Percentiles rank a stretch among this genome's conserved stretches.
phyloP scores from a whole-genome alignment of 441 rosid species.

The Hura crepitans region DNA sequence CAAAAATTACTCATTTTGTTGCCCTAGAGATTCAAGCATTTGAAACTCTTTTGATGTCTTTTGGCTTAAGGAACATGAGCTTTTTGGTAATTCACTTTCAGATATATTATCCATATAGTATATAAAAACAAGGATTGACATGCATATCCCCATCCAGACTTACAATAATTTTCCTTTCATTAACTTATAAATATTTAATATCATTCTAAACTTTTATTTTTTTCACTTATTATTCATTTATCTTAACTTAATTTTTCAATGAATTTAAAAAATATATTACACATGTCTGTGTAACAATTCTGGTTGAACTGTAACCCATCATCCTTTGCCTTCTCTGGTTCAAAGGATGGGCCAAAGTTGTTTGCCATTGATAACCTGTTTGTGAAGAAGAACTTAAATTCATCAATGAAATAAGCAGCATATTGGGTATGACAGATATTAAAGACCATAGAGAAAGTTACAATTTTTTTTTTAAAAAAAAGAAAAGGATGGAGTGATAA shows the following conservation, averaged over 20 bases:
- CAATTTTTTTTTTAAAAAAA: too few species aligned
- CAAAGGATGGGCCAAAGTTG: background rate
- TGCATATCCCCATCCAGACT: background rate
- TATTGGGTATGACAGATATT: background rate
- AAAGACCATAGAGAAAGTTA: too few species aligned
- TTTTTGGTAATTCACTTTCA: background rate
- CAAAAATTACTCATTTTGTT: too few species aligned
- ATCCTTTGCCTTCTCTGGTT: background rate
- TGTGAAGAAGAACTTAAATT: conserved; percentile 1
- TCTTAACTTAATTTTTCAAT: too few species aligned
- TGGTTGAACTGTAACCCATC: too few species aligned
- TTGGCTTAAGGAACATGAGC: background rate
- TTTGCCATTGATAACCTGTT: background rate
- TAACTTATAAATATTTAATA: too few species aligned
- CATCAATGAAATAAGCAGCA: background rate
- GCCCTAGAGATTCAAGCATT: too few species aligned
- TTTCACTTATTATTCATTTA: too few species aligned
- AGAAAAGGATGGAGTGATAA: too few species aligned
- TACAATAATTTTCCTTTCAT: background rate
- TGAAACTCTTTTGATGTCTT: too few species aligned
- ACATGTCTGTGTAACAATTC: too few species aligned
- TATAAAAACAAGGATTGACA: background rate
- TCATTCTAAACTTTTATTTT: background rate
- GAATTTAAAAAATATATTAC: too few species aligned
- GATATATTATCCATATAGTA: background rate